Evolutionary conservation across 2,329 filamentous ascomycete species (phyloP).

Genomic region (Aspergillus uvarum): DNA sequence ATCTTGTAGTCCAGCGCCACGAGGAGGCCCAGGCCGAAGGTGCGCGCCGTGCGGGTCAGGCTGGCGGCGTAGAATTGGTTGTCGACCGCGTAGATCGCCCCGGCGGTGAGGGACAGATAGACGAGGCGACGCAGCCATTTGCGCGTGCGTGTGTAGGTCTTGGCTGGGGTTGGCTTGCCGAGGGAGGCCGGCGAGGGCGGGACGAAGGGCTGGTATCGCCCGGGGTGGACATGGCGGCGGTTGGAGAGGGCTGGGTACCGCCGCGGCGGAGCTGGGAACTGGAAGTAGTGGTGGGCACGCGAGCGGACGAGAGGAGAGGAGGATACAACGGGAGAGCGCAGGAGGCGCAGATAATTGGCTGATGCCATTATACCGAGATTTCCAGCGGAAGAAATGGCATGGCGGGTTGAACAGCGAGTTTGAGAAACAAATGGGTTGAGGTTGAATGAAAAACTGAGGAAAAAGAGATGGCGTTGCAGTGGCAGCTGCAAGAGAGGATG

Average conservation of each 20-base stretch:
- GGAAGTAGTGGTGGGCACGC: neutral
- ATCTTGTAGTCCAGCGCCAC: conserved; percentile 94
- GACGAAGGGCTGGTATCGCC: conserved; percentile 63
- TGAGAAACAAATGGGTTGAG: neutral
- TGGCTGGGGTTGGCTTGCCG: conserved; percentile 68
- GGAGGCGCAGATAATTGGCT: conserved; percentile 2
- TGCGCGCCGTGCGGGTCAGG: conserved; percentile 73
- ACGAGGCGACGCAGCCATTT: conserved; percentile 76
- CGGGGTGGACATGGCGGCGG: conserved; percentile 35
- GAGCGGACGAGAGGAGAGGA: conserved; percentile 5
- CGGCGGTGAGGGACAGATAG: conserved; percentile 60
- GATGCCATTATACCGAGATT: conserved; percentile 3
- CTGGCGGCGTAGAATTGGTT: conserved; percentile 74
- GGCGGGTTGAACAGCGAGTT: neutral
- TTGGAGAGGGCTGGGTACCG: neutral
- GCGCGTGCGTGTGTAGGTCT: conserved; percentile 67
- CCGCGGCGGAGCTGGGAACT: neutral
- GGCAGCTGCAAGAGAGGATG: neutral
- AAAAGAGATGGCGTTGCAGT: neutral
- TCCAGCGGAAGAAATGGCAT: neutral
- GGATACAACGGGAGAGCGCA: conserved; percentile 1
- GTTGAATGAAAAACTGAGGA: neutral
- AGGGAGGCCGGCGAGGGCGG: conserved; percentile 79
- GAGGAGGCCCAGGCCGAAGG: conserved; percentile 74
- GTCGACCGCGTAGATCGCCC: conserved; percentile 68